Evolutionary conservation across 2,329 filamentous ascomycete genomes (phyloP), one percentile per base, ranked within the genome.

Genomic region (Lecanoromycetidae sp.): DNA sequence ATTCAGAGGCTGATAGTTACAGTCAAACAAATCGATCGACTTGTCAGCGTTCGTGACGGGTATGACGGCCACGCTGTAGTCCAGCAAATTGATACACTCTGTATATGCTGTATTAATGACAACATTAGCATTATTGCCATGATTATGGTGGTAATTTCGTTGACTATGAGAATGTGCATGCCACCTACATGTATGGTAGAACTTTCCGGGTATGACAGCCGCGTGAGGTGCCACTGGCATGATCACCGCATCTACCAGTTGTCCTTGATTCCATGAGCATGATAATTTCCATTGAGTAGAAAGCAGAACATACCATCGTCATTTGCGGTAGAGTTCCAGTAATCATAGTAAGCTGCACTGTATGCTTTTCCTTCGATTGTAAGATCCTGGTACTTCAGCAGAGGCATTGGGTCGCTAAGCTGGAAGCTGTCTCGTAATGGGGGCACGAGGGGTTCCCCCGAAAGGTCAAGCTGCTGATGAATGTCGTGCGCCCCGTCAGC

Each of bases 171-270:
- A n/a, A n/a, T n/a, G n/a, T n/a, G n/a, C n/a, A n/a, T n/a, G n/a
- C n/a, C n/a, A n/a, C n/a, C n/a, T 15, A 56, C 54, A 43, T 19
- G 25, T 48, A 30, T 56, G 46, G 25, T 64, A 66, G 54, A 65
- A 74, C 45, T 64, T 66, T 8, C 66, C 63, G 0, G 68, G 71
- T 37, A 70, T 64, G 0, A 70, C 67, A 33, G 72, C 71, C 2
- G 71, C 64, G 44, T 71, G 69, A 0, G 74, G 70, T 2, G 71
- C 70, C 7, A 74, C 55, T 0, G 74, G 70, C 52, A 67, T 65
- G 10, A 77, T 68, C 1, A 77, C 58, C 0, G 71, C 74, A 52
- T 77, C 75, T 0, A 77, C 71, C 1, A 64, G 55, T 45, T 66
- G 59, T 1, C 58, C 60, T 54, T 32, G 4, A 20, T 9, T 7